Conservation (phyloP, 2,329 filamentous ascomycete genomes). For the Periconia sp. region DNA sequence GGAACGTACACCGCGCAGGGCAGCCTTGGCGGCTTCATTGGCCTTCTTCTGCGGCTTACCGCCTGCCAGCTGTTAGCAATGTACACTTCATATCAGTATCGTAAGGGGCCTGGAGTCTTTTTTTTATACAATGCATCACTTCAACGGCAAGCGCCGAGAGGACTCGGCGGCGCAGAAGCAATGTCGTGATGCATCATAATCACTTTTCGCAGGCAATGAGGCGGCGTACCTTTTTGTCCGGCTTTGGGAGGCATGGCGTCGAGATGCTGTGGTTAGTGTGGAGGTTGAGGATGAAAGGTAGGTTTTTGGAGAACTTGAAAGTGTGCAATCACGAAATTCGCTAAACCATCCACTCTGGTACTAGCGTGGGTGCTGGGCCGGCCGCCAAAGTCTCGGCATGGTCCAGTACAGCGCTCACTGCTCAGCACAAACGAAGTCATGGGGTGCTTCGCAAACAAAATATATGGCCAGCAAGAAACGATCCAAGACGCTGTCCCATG, state of each 20-base stretch:
- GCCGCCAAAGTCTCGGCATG: slow-evolving; percentile 19
- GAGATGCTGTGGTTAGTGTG: slow-evolving; percentile 20
- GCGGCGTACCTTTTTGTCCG: slow-evolving; percentile 38
- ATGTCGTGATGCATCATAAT: neutral
- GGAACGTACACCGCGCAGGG: slow-evolving; percentile 79
- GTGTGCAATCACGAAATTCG: slow-evolving; percentile 13
- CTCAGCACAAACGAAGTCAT: slow-evolving; percentile 7
- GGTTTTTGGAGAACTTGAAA: slow-evolving; percentile 16
- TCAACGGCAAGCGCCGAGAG: neutral
- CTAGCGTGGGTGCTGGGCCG: slow-evolving; percentile 19
- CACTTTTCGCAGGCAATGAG: neutral
- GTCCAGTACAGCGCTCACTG: neutral
- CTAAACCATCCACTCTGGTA: slow-evolving; percentile 14
- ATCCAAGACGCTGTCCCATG: slow-evolving; percentile 35
- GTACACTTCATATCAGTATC: neutral
- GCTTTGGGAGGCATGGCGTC: slow-evolving; percentile 45
- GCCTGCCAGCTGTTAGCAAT: slow-evolving; percentile 39
- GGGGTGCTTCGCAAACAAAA: slow-evolving; percentile 1
- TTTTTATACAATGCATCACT: neutral
- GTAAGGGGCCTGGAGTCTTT: neutral
- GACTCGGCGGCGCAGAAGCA: neutral
- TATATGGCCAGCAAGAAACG: slow-evolving; percentile 38
- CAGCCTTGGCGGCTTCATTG: slow-evolving; percentile 90
- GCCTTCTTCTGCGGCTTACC: slow-evolving; percentile 73
- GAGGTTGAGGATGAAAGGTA: slow-evolving; percentile 27